Base-by-base conservation (phyloP, 2,329 filamentous ascomycete species). In the Amauroascus verrucosus region DNA sequence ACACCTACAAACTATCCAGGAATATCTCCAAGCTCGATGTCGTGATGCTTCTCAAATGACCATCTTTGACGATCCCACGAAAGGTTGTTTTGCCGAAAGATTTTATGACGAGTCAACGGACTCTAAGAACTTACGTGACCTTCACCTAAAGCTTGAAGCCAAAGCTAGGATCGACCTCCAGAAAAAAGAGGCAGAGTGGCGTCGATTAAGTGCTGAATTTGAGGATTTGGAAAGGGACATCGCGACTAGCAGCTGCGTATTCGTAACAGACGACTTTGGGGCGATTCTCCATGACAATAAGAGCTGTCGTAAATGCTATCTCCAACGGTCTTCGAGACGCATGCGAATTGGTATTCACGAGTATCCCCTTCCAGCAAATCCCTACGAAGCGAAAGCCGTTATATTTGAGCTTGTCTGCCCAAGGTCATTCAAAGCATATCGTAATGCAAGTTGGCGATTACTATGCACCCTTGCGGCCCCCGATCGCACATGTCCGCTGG, bases 381-480 rank as follows among this genome's bases (percentile, higher is more conserved):
- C 51, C 8, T 20, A 32, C 13, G 59, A 69, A 8, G 66, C 66
- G n/a, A 72, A 74, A 30, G 68, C 67, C 0, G 64, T 77, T 0
- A 57, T 82, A 0, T 80, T 82, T 48, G 80, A 83, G 56, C 63
- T 82, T 0, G 56, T 51, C 0, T 67, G 70, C 20, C 79, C 80
- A 0, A 30, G 58, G 2, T 65, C 65, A 3, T 72, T 80, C 20
- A 64, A 65, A 1, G 62, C 65, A 0, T 84, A 81, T 61, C 70
- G 80, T 11, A 71, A 79, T 52, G 65, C 70, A 3, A 79, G 76
- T 0, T 81, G 76, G 76, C 60, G 58, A 2, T 70, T 81, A 3
- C n/a, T 78, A 0, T 61, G 63, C 2, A 58, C 51, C 2, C 57
- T 78, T 9, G 71, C 61, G 1, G 57, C 65, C 30, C 65, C 63